These are phyloP conservation scores for Psilocybe mexicana DNA, from an alignment of 1,284 basidiomycete species.

Conservation along the genomic window DNA sequence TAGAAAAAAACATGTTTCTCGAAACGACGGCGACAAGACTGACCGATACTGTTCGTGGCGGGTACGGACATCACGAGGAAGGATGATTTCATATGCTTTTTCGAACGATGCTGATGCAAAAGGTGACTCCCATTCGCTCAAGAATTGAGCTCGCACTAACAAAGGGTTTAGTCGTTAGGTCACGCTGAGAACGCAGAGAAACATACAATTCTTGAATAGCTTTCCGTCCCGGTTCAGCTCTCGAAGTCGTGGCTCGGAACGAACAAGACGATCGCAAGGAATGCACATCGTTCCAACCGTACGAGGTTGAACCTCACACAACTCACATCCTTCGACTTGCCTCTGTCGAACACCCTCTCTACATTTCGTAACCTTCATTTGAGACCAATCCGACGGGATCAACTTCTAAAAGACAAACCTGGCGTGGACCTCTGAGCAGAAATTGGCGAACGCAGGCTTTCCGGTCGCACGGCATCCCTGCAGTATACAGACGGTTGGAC, in stretches of 20 bases:
- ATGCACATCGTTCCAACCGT: constrained; percentile 43
- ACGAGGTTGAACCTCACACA: constrained; percentile 47
- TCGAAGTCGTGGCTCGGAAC: constrained; percentile 37
- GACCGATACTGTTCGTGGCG: constrained; percentile 51
- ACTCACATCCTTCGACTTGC: constrained; percentile 45
- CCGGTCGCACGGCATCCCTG: constrained; percentile 50
- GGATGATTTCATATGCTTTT: constrained; percentile 52
- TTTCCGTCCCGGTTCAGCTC: constrained; percentile 40
- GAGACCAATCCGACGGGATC: neutral
- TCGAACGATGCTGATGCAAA: constrained; percentile 42
- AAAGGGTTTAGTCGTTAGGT: constrained; percentile 19
- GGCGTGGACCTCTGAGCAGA: constrained; percentile 58
- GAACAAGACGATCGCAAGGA: constrained; percentile 41
- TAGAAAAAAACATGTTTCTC: neutral
- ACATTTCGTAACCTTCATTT: constrained; percentile 2
- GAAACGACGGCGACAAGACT: constrained; percentile 12
- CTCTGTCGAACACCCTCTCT: constrained; percentile 53
- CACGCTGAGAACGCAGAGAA: neutral
- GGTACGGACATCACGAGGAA: constrained; percentile 39
- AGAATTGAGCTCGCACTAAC: constrained; percentile 44
- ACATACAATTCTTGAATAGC: constrained; percentile 44
- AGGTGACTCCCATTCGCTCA: constrained; percentile 49
- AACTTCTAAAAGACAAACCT: constrained; percentile 35
- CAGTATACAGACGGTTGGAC: constrained; percentile 43
- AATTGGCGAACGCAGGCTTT: constrained; percentile 47